Evolutionary conservation across 805 yeast species (phyloP).

Genomic region (Aciculoconidium aculeatum): DNA sequence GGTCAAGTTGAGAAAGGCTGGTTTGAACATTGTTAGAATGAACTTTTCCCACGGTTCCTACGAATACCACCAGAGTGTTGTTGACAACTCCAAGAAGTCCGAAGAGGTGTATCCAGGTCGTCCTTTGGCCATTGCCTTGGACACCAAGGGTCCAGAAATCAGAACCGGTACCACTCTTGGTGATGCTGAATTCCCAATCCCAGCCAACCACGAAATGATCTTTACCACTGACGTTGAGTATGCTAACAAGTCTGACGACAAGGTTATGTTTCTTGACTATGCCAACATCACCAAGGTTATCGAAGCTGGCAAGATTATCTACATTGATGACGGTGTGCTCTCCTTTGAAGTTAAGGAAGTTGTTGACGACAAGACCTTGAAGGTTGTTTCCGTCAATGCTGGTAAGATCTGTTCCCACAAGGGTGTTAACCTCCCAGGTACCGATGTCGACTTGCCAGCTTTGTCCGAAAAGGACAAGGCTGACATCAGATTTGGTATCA

Average conservation of each 20-base stretch:
- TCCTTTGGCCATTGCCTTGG: conserved; percentile 97
- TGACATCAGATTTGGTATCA: conserved; percentile 92
- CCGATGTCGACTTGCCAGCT: conserved; percentile 98
- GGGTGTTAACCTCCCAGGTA: conserved; percentile 98
- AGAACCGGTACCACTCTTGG: conserved; percentile 93
- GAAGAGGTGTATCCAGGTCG: conserved; percentile 88
- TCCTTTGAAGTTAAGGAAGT: conserved; percentile 89
- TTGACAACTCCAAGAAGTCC: conserved; percentile 94
- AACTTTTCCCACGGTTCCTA: conserved; percentile 98
- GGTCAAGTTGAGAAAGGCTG: conserved; percentile 89
- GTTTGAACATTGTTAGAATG: conserved; percentile 97
- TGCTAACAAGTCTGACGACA: conserved; percentile 66
- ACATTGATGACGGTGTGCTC: conserved; percentile 95
- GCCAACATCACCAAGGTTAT: conserved; percentile 94
- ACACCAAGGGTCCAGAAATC: conserved; percentile 99
- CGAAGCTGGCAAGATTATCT: conserved; percentile 80
- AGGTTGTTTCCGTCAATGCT: conserved; percentile 84
- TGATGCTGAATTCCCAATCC: conserved; percentile 76
- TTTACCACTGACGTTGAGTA: conserved; percentile 87
- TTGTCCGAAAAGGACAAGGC: conserved; percentile 92
- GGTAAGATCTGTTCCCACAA: conserved; percentile 96
- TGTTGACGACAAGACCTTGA: conserved; percentile 72
- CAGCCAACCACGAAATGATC: conserved; percentile 82
- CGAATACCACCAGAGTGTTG: conserved; percentile 95
- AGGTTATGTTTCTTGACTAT: conserved; percentile 87